Evolutionary conservation across 345 rosid species (phyloP), one percentile per base, ranked within the genome.

Genomic region (Populus alba): DNA sequence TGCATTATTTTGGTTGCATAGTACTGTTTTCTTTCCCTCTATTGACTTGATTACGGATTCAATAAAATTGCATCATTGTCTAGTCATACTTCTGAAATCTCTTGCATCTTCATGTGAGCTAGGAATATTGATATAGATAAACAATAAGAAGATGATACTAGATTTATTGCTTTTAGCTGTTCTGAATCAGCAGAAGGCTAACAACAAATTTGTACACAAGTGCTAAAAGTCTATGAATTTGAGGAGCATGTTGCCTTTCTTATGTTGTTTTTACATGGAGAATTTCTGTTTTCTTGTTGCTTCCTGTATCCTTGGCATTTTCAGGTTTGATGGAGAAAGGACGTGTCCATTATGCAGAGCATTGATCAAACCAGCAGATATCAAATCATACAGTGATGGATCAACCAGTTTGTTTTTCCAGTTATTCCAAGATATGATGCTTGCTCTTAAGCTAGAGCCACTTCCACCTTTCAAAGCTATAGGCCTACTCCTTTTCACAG

Each of bases 311-410:
- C 12, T 53, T 39, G 18, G 18, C 29, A 16, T 53, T 75, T 81
- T 74, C 89, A 87, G 92, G 94, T 88, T 89, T 73, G 92, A 91
- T 86, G 73, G 92, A 69, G 93, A 90, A 82, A 87, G 92, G 78
- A 91, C 92, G 18, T 88, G 92, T 77, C 92, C 94, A 23, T 84
- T 88, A 23, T 88, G 91, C 84, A 85, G 91, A 75, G 94, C 91
- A 11, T 70, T 85, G 75, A 87, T 89, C 25, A 88, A 87, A 74
- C 82, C 85, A 1, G 84, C 88, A 27, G 89, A 89, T 81, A 65
- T 89, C 15, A 81, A 69, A 59, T 87, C 90, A 10, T 89, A 82
- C 9, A 85, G 89, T 59, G 91, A 89, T 81, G 91, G 92, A 45
- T 87, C 90, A 27, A 91, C 91, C 1, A 86, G 90, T 74, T 77